Base-by-base conservation (phyloP, 495 filamentous ascomycete genomes). In the Neurospora tetrasperma region DNA sequence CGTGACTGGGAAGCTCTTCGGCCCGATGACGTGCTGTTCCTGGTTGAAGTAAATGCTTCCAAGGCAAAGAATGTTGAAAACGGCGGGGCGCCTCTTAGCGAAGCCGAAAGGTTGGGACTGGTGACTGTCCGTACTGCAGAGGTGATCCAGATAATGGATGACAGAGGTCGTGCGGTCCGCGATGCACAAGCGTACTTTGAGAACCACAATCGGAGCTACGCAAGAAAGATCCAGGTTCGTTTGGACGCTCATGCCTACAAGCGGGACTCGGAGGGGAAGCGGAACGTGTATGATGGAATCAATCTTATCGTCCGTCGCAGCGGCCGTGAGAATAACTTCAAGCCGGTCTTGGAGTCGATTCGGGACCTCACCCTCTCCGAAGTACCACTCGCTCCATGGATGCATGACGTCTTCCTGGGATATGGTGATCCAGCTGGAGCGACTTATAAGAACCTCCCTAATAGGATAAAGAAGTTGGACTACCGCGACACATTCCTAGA, bases 301-400 rank as follows among this genome's bases (percentile, higher is more conserved):
- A 98, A 99, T 78, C 85, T 98, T 5, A 80, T 99, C 69, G 86
- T 97, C 40, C 91, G 95, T 42, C 88, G 96, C 71, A 92, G 89
- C 79, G 90, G 92, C 20, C 86, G 94, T 66, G 96, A 98, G 79
- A 99, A 99, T 79, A 99, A 98, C 80, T 99, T 98, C 88, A 98
- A 93, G 77, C 90, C 94, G 11, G 90, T 98, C 23, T 85, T 99
- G 20, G 92, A 97, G 73, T 97, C 94, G 1, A 96, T 99, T 78
- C 90, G 90, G 77, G 92, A 89, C 69, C 88, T 99, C 38, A 90
- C 93, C 5, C 86, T 97, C 39, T 93, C 94, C 3, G 92, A 97
- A 73, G 89, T 96, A 35, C 90, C 93, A 9, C 87, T 97, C 48
- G 94, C 96, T 4, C 87, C 91, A 14, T 99, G 96, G 96, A 84